These are phyloP conservation scores for Wickerhamomyces sp. DNA, from an alignment of 1,139 yeast species.

Conservation along the genomic window DNA sequence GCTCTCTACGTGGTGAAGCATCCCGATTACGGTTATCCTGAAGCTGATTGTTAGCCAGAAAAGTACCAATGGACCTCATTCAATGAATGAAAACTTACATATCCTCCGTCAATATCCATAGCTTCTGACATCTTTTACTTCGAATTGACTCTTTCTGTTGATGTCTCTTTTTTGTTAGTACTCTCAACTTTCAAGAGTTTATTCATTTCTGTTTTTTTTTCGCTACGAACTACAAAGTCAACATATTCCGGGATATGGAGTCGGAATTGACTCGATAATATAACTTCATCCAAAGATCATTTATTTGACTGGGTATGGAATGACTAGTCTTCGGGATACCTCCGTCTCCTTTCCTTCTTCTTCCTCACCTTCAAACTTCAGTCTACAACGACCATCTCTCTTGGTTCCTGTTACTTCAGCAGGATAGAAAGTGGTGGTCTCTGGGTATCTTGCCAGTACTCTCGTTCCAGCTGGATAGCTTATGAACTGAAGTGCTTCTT, in stretches of 20 bases:
- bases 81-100: slow-evolving; percentile 38
- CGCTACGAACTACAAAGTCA: neutral
- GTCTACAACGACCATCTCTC: slow-evolving; percentile 69
- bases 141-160: neutral
- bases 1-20: slow-evolving; percentile 29
- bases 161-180: neutral
- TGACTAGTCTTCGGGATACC: slow-evolving; percentile 77
- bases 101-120: slow-evolving; percentile 46
- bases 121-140: slow-evolving; percentile 35
- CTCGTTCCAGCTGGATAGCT: slow-evolving; percentile 71
- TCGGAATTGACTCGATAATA: too few species aligned
- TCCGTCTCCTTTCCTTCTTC: slow-evolving; percentile 95
- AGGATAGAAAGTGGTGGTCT: slow-evolving; percentile 93
- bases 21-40: slow-evolving; percentile 25
- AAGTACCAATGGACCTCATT: slow-evolving; percentile 18
- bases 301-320: slow-evolving; percentile 54
- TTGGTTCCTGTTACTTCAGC: slow-evolving; percentile 84
- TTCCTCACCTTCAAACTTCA: slow-evolving; percentile 94
- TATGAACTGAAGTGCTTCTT: slow-evolving; percentile 39
- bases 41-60: slow-evolving; percentile 25
- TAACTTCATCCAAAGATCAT: too few species aligned
- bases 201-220: neutral
- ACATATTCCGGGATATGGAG: neutral
- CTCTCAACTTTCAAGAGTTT: too few species aligned
- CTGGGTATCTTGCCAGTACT: slow-evolving; percentile 94